Evolutionary conservation across 208 protist genomes (phyloP), one percentile per base, ranked within the genome.

Genomic region (Leishmania martiniquensis): DNA sequence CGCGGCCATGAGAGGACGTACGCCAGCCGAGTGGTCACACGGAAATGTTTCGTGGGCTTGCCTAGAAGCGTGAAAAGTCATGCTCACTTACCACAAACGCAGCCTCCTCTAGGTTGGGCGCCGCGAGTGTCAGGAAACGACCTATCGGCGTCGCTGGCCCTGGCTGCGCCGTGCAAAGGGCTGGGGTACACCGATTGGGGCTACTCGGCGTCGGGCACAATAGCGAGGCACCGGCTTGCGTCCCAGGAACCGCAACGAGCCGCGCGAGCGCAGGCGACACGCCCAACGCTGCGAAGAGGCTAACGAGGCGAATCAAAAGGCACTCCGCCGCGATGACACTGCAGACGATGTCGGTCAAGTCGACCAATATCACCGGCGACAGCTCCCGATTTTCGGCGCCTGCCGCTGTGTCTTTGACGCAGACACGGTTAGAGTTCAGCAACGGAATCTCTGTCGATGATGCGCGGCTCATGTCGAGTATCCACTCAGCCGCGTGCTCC

Each of bases 311-410:
- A 13, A 77, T 47, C 67, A 80, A 22, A n/a, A 84, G 80, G 75
- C 80, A 84, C 62, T 75, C 80, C 20, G 69, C 80, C 39, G 77
- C 74, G 22, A 84, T 44, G 9, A 84, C 80, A 20, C 68, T 80
- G 60, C 75, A 67, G n/a, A 60, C 9, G 5, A 54, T 55, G 20
- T 72, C 55, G n/a, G 80, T 80, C 52, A 84, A 13, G 54, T 84
- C 80, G 34, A 78, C 66, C 13, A 54, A 2, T 55, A 82, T 20
- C 9, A 54, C 44, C 63, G 49, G 63, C 20, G 15, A 17, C 63
- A 12, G 2, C 42, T 73, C 51, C 22, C 67, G 72, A n/a, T 45
- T 42, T 25, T 65, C 51, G 12, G 72, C 25, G 7, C 57, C 13
- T 7, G 29, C 12, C 29, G 72, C 60, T 37, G 73, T 47, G 60